phyloP scores from a whole-genome alignment of 345 rosid species.

The Nasturtium officinale region DNA sequence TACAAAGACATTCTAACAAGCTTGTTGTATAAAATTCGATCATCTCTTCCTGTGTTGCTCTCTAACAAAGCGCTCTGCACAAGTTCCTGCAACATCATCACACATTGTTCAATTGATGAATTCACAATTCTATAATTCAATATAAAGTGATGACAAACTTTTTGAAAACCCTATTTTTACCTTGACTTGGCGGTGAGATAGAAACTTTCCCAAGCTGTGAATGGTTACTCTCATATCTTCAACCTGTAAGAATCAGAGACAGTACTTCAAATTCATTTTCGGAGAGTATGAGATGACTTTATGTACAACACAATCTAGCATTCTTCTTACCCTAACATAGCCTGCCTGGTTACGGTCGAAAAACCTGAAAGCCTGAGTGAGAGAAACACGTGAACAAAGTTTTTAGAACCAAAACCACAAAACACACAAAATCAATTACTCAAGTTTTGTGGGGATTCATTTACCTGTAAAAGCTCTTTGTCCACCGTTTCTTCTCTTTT shows the following conservation, averaged over 20 bases:
- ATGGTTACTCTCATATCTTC: constrained; percentile 90
- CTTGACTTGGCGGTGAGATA: constrained; percentile 89
- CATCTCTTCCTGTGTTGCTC: constrained; percentile 97
- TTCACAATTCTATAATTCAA: not conserved
- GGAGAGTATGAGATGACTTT: not conserved
- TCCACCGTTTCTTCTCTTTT: constrained; percentile 56
- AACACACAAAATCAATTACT: not conserved
- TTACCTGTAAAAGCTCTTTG: constrained; percentile 85
- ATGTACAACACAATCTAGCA: not conserved
- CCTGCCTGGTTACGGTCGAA: constrained; percentile 89
- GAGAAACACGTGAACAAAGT: constrained; percentile 15
- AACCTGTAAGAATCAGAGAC: constrained; percentile 55
- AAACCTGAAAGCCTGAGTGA: constrained; percentile 84
- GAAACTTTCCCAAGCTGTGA: constrained; percentile 83
- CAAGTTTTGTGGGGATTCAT: not conserved
- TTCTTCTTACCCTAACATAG: constrained; percentile 67
- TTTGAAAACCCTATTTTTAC: constrained; percentile 42
- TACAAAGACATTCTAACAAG: constrained; percentile 63
- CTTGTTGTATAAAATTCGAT: constrained; percentile 78
- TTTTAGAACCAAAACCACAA: constrained; percentile 4
- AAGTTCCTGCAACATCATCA: constrained; percentile 65
- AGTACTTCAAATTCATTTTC: not conserved
- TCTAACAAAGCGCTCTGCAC: constrained; percentile 87
- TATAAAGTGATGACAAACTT: constrained; percentile 7
- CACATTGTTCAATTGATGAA: not conserved